A percentile compares a stretch with the other conserved stretches of the same genome.
Evolutionary conservation across 116 monocot species (phyloP).

Genomic region (Posidonia oceanica): DNA sequence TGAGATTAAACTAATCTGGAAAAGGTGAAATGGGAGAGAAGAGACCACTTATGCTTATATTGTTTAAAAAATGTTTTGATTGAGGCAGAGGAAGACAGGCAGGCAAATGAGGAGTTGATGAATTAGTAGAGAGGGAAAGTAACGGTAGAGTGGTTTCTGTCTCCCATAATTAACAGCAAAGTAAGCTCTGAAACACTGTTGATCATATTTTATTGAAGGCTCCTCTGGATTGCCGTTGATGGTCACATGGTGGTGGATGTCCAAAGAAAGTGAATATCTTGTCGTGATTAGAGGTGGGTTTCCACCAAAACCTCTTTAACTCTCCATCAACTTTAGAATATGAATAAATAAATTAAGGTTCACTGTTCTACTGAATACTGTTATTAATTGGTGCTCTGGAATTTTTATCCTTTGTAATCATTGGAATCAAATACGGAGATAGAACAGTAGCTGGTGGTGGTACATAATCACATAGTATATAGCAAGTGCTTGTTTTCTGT

Average conservation of each 20-base stretch:
- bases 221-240: constrained; percentile 3
- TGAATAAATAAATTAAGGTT: not conserved
- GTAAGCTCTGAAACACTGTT: not conserved
- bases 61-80: too few relatives aligned
- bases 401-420: not conserved
- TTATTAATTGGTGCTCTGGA: not conserved
- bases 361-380: not conserved
- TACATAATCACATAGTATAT: not conserved
- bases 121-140: not conserved
- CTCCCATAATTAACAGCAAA: not conserved
- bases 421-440: not conserved
- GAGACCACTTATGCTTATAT: too few relatives aligned
- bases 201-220: not conserved
- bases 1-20: too few relatives aligned
- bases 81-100: not conserved
- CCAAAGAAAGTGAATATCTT: too few relatives aligned
- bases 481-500: too few relatives aligned
- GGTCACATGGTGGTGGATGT: not conserved
- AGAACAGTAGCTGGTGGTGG: not conserved
- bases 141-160: too few relatives aligned
- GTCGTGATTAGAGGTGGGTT: too few relatives aligned
- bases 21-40: too few relatives aligned
- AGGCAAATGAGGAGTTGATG: not conserved
- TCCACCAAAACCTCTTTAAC: too few relatives aligned
- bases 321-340: too few relatives aligned